Evolutionary conservation across 2,329 filamentous ascomycete genomes (phyloP), one percentile per base, ranked within the genome.

Genomic region (Cercospora sp.): DNA sequence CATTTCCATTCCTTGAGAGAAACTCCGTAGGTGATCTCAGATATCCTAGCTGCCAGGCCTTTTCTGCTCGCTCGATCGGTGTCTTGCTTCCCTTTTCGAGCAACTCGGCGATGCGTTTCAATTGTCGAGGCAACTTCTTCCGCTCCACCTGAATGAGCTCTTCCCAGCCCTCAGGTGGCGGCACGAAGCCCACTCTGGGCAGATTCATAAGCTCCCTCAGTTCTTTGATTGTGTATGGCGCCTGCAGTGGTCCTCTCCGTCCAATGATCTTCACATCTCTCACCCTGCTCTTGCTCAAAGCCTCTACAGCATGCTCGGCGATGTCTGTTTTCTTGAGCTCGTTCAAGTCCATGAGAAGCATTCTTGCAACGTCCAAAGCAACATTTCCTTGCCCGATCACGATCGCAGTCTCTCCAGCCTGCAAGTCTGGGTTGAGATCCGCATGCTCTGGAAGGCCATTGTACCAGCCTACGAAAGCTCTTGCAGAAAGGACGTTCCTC

Each of bases 391-490:
- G 94, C 1, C 95, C 95, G 71, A 99, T 89, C 59, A 99, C 86
- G 33, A 97, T 88, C 1, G 92, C 95, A 69, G 94, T 90, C 61
- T 97, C 92, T 0, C 91, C 91, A 9, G 84, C 83, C 0, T 88
- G 86, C 28, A 98, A 84, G 75, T 93, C 87, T 0, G 93, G 91
- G n/a, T 86, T 82, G 7, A 97, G 82, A 73, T 86, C 80, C 20
- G 90, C 86, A 76, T 91, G 91, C 73, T 96, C 91, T 0, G 95
- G 95, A 2, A 97, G 85, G 2, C 95, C 95, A 79, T 99, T 99
- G 80, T 99, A 99, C 95, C 95, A 99, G 18, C 94, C 95, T 1
- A 99, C 95, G 78, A 98, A 97, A 45, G 93, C 90, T 30, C 95
- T 88, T 2, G 95, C 95, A 7, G 94, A 97, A 77, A 93, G 90